phyloP scores from a whole-genome alignment of 495 filamentous ascomycete species.

The Lindgomyces ingoldianus region DNA sequence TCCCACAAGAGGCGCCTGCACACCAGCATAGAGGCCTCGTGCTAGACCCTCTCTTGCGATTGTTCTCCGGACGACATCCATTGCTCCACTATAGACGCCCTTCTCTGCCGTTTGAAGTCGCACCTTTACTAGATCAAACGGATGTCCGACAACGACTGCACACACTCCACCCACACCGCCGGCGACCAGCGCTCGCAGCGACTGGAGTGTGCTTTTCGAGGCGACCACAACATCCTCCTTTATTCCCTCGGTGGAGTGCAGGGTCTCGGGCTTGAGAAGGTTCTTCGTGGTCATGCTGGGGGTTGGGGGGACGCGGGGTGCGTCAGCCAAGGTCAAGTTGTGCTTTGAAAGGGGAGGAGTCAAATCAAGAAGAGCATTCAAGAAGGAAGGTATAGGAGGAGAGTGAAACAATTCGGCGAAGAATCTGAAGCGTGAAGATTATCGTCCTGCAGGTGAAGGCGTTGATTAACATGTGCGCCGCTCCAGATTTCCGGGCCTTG shows the following conservation, averaged over 20 bases:
- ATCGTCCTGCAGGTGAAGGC: not conserved
- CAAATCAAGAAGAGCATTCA: not conserved
- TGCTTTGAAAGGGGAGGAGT: not conserved
- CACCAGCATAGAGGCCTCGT: conserved; percentile 92
- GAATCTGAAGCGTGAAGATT: not conserved
- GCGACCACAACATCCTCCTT: conserved; percentile 46
- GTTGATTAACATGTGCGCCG: not conserved
- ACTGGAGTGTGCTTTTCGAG: conserved; percentile 44
- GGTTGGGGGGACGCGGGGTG: not conserved
- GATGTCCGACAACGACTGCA: conserved; percentile 90
- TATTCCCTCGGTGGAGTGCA: conserved; percentile 45
- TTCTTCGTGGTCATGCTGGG: conserved; percentile 13
- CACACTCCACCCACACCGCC: conserved; percentile 93
- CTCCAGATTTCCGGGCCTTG: not conserved
- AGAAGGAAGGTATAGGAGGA: not conserved
- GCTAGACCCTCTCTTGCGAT: conserved; percentile 82
- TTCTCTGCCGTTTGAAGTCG: conserved; percentile 93
- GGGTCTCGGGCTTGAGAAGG: not conserved
- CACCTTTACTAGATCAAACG: conserved; percentile 97
- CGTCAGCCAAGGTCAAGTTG: not conserved
- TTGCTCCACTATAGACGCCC: conserved; percentile 84
- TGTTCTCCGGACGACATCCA: conserved; percentile 88
- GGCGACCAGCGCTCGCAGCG: conserved; percentile 76
- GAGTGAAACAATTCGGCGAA: not conserved
- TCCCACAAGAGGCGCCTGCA: conserved; percentile 88